A percentile compares a stretch with the other conserved stretches of the same genome.
Evolutionary conservation across 2,329 filamentous ascomycete genomes (phyloP).

Genomic region (Paradendryphiella salina): DNA sequence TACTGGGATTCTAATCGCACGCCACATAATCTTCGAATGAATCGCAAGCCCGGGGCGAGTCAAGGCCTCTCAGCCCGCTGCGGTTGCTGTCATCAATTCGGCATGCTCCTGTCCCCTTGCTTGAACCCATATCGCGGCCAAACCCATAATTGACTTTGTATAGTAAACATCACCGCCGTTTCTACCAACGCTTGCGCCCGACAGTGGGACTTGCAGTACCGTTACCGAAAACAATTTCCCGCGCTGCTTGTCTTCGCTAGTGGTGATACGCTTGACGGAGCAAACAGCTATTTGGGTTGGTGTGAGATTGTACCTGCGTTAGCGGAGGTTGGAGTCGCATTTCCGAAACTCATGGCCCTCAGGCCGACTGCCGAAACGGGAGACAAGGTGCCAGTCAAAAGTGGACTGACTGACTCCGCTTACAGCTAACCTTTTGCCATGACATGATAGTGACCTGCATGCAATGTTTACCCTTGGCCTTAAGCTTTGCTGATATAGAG

Average conservation of each 20-base stretch:
- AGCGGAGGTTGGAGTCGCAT: conserved; percentile 31
- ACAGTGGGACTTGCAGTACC: conserved; percentile 29
- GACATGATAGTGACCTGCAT: conserved; percentile 17
- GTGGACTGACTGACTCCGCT: conserved; percentile 27
- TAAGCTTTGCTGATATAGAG: conserved; percentile 19
- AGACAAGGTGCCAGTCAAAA: conserved; percentile 27
- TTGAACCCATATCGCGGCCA: conserved; percentile 1
- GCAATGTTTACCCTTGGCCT: conserved; percentile 18
- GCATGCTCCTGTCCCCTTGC: neutral
- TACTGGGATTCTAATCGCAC: conserved; percentile 3
- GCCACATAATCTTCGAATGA: conserved; percentile 4
- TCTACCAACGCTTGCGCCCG: conserved; percentile 36
- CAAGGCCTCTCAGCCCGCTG: neutral
- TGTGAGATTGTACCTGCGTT: conserved; percentile 44
- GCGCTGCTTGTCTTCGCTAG: conserved; percentile 10
- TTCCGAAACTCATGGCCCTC: conserved; percentile 41
- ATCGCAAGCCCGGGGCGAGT: conserved; percentile 2
- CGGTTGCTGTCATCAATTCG: neutral
- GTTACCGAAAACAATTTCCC: conserved; percentile 38
- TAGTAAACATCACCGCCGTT: conserved; percentile 15
- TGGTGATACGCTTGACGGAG: conserved; percentile 36
- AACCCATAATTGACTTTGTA: conserved; percentile 7
- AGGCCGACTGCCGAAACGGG: conserved; percentile 30
- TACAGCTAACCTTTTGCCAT: conserved; percentile 21
- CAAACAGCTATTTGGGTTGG: conserved; percentile 40